phyloP scores from a whole-genome alignment of 495 filamentous ascomycete species.

The Astrothelium macrocarpum region DNA sequence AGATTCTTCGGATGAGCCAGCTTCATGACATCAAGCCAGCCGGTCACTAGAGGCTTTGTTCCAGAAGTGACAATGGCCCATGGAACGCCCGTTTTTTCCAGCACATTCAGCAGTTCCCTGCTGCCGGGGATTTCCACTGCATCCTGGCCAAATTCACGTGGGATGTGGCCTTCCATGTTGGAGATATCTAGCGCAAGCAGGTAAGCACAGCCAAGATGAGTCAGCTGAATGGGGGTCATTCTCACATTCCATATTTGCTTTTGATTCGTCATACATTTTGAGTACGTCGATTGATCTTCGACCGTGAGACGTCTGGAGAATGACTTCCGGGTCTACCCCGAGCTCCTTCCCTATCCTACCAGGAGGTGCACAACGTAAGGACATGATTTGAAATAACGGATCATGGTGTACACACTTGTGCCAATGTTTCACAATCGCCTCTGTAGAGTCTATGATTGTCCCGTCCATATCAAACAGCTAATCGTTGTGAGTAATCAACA shows the following conservation, averaged over 20 bases:
- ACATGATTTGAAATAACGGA: not conserved
- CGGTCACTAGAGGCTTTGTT: constrained; percentile 66
- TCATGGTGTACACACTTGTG: constrained; percentile 38
- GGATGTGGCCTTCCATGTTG: constrained; percentile 67
- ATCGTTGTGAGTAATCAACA: not conserved
- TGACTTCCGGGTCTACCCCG: constrained; percentile 68
- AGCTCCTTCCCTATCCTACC: constrained; percentile 70
- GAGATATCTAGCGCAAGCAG: constrained; percentile 57
- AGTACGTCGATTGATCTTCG: constrained; percentile 75
- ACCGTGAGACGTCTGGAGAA: constrained; percentile 82
- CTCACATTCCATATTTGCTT: constrained; percentile 88
- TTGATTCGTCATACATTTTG: constrained; percentile 59
- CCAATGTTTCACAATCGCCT: constrained; percentile 90
- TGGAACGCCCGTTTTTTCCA: constrained; percentile 47
- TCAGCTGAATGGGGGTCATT: constrained; percentile 13
- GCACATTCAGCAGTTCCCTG: constrained; percentile 46
- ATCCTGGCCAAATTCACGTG: constrained; percentile 62
- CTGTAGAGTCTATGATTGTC: constrained; percentile 70
- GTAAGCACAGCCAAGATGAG: constrained; percentile 7
- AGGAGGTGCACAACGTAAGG: constrained; percentile 13
- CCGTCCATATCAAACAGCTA: constrained; percentile 83
- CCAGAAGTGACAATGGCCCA: constrained; percentile 96
- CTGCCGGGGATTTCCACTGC: constrained; percentile 74
- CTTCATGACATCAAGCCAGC: constrained; percentile 73
- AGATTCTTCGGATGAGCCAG: constrained; percentile 65